Percentiles rank a stretch among this genome's conserved stretches.
These are phyloP conservation scores for Emericellopsis cladophorae DNA, from an alignment of 2,329 filamentous ascomycete species.

Conservation along the genomic window DNA sequence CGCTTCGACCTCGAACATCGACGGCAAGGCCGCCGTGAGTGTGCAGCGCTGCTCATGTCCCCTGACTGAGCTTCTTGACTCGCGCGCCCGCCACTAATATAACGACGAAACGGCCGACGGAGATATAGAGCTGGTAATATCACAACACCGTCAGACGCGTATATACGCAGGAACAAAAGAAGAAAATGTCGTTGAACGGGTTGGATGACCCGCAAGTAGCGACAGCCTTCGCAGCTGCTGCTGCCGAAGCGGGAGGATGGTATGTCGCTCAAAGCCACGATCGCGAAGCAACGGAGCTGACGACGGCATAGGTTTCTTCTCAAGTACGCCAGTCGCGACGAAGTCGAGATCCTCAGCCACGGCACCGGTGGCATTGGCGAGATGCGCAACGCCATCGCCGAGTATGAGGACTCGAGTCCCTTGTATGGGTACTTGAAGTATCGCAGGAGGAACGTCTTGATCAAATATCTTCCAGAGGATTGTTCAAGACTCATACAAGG, in stretches of 20 bases:
- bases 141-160: too few species aligned
- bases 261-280: slow-evolving; percentile 30
- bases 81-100: too few species aligned
- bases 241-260: slow-evolving; percentile 86
- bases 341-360: slow-evolving; percentile 63
- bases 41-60: too few species aligned
- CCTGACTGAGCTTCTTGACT: too few species aligned
- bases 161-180: neutral
- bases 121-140: too few species aligned
- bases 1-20: too few species aligned
- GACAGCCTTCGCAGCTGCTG: slow-evolving; percentile 72
- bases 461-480: slow-evolving; percentile 86
- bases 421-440: slow-evolving; percentile 89
- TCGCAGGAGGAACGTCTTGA: slow-evolving; percentile 74
- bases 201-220: slow-evolving; percentile 70
- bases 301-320: slow-evolving; percentile 69
- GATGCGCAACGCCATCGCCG: slow-evolving; percentile 62
- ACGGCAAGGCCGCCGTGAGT: too few species aligned
- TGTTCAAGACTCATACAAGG: slow-evolving; percentile 89
- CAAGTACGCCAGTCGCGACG: slow-evolving; percentile 81
- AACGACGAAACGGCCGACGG: too few species aligned
- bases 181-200: slow-evolving; percentile 85
- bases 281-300: neutral
- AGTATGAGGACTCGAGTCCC: slow-evolving; percentile 74
- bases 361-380: slow-evolving; percentile 78